These are phyloP conservation scores for Lonicera japonica DNA, from an alignment of 129 eudicot species.

Conservation along the genomic window DNA sequence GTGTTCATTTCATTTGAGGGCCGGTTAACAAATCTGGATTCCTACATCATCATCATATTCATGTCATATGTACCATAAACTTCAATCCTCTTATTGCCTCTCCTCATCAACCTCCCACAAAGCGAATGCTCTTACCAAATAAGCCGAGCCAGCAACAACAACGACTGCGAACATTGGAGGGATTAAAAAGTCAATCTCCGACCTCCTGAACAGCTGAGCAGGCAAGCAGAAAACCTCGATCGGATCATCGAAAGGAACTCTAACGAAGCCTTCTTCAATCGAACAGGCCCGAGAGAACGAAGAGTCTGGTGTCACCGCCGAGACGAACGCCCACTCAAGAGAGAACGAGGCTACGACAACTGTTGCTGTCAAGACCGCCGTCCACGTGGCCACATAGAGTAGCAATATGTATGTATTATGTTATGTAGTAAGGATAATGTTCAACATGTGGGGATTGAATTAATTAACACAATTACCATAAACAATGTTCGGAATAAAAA, in stretches of 20 bases:
- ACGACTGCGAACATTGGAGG: slow-evolving; percentile 84
- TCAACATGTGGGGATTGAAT: too few relatives aligned
- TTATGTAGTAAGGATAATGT: too few relatives aligned
- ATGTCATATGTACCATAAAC: too few relatives aligned
- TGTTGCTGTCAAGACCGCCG: slow-evolving; percentile 44
- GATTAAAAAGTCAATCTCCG: slow-evolving; percentile 57
- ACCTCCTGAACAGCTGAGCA: slow-evolving; percentile 33
- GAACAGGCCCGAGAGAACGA: slow-evolving; percentile 43
- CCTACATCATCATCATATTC: too few relatives aligned
- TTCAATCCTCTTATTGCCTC: too few relatives aligned
- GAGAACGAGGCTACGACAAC: slow-evolving; percentile 62
- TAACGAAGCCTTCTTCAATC: slow-evolving; percentile 27
- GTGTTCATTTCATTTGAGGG: too few relatives aligned
- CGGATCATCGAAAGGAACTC: slow-evolving; percentile 65
- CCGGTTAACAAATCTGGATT: too few relatives aligned
- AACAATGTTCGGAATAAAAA: too few relatives aligned
- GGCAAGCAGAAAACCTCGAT: slow-evolving; percentile 51
- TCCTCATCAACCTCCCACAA: slow-evolving; percentile 63
- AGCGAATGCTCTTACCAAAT: slow-evolving; percentile 60
- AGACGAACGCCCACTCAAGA: slow-evolving; percentile 53
- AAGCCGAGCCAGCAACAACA: slow-evolving; percentile 67
- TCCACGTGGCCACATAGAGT: slow-evolving; percentile 59
- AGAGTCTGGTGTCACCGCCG: slow-evolving; percentile 25
- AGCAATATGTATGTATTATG: too few relatives aligned
- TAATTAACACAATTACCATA: too few relatives aligned